A percentile compares a stretch with the other conserved stretches of the same genome.
phyloP scores from a whole-genome alignment of 257 asterid genomes.

The Solanum chaucha region DNA sequence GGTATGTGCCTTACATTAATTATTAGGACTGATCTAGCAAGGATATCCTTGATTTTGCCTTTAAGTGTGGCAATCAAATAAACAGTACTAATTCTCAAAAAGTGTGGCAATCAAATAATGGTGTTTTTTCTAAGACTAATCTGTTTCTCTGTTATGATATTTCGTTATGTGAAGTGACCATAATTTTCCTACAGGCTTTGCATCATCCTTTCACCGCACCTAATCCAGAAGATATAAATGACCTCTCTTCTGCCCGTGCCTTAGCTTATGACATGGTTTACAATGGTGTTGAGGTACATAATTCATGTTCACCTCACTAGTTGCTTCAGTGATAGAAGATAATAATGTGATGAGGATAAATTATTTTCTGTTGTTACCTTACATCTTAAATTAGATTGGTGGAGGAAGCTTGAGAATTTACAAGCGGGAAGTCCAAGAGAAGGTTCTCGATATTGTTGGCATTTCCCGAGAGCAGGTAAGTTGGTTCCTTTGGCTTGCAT shows the following conservation, averaged over 20 bases:
- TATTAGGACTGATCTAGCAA: neutral
- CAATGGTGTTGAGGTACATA: constrained; percentile 89
- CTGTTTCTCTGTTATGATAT: neutral
- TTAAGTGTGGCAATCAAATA: neutral
- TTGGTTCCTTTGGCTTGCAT: neutral
- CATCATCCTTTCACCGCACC: constrained; percentile 99
- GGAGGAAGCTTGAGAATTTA: constrained; percentile 98
- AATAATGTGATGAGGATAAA: neutral
- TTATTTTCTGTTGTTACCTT: neutral
- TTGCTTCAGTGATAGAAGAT: neutral
- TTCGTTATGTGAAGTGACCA: neutral
- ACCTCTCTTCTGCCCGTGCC: constrained; percentile 90
- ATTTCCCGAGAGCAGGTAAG: constrained; percentile 69
- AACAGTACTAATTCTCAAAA: neutral
- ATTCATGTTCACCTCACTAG: neutral
- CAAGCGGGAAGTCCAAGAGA: constrained; percentile 87
- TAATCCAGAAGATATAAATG: constrained; percentile 78
- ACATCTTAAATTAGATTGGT: constrained; percentile 48
- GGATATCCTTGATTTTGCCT: neutral
- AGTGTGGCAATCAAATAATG: neutral
- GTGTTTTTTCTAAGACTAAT: neutral
- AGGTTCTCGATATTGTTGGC: constrained; percentile 83
- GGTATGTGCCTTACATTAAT: neutral
- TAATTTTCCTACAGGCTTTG: constrained; percentile 50
- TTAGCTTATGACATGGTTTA: constrained; percentile 98